These are phyloP conservation scores for Teunomyces tritomae DNA, from an alignment of 805 yeast genomes.

Conservation along the genomic window DNA sequence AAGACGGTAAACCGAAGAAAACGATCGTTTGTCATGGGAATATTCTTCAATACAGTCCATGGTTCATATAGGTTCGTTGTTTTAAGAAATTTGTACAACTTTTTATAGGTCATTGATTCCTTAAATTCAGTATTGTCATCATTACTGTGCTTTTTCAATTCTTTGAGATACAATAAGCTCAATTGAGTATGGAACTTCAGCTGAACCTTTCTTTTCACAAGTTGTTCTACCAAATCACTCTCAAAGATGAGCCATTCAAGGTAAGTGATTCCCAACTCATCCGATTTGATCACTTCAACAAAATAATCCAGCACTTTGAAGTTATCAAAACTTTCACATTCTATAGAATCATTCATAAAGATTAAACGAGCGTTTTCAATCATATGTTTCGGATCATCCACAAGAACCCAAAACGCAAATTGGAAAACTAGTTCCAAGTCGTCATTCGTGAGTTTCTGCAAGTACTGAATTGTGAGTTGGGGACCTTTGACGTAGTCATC, in stretches of 20 bases:
- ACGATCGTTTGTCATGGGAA: conserved; percentile 30
- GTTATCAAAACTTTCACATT: conserved; percentile 57
- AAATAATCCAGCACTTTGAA: conserved; percentile 53
- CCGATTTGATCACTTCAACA: conserved; percentile 19
- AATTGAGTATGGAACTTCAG: conserved; percentile 35
- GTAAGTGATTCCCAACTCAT: conserved; percentile 38
- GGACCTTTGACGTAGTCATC: conserved; percentile 37
- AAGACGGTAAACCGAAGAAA: conserved; percentile 50
- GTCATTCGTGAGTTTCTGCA: conserved; percentile 51
- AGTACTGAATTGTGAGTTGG: conserved; percentile 49
- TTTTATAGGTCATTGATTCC: conserved; percentile 23
- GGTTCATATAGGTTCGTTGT: conserved; percentile 34
- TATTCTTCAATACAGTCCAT: conserved; percentile 31
- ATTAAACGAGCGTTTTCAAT: conserved; percentile 40
- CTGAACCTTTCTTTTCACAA: conserved; percentile 13
- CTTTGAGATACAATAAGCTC: conserved; percentile 30
- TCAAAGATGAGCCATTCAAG: conserved; percentile 41
- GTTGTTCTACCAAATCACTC: conserved; percentile 27
- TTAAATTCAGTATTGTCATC: conserved; percentile 9
- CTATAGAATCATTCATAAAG: conserved; percentile 64
- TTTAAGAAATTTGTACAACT: conserved; percentile 32
- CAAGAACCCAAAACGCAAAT: conserved; percentile 53
- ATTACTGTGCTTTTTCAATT: conserved; percentile 13
- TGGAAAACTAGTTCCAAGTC: conserved; percentile 55
- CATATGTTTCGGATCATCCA: conserved; percentile 12